These are phyloP conservation scores for Chalciporus piperatus DNA, from an alignment of 768 basidiomycete species.

Conservation along the genomic window DNA sequence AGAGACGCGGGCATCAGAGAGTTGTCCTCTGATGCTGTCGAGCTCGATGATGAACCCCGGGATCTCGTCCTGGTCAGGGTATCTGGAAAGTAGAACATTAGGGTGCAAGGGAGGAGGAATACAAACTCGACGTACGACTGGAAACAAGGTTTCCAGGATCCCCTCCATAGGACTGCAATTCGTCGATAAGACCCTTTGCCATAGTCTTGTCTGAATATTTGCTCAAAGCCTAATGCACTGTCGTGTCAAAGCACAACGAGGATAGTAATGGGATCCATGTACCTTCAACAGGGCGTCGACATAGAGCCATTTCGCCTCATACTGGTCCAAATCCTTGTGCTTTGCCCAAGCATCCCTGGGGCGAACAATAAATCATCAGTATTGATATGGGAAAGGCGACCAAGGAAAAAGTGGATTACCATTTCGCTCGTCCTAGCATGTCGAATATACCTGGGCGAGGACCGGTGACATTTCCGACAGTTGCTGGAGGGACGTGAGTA, in stretches of 20 bases:
- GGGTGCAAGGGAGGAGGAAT: background rate
- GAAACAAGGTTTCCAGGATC: slow-evolving; percentile 62
- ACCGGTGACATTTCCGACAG: slow-evolving; percentile 80
- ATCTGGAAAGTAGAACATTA: slow-evolving; percentile 18
- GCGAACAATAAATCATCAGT: background rate
- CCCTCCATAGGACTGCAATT: slow-evolving; percentile 74
- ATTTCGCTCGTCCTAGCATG: slow-evolving; percentile 90
- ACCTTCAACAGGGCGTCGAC: slow-evolving; percentile 87
- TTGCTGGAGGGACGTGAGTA: slow-evolving; percentile 49
- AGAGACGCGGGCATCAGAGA: slow-evolving; percentile 16
- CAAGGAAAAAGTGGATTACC: slow-evolving; percentile 44
- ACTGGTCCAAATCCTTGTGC: slow-evolving; percentile 74
- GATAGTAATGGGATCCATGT: slow-evolving; percentile 8
- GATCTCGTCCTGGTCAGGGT: slow-evolving; percentile 43
- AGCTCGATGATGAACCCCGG: slow-evolving; percentile 59
- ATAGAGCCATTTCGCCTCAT: slow-evolving; percentile 86
- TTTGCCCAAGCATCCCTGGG: slow-evolving; percentile 94
- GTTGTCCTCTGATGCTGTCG: slow-evolving; percentile 49
- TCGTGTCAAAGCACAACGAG: slow-evolving; percentile 1
- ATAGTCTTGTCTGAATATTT: slow-evolving; percentile 83
- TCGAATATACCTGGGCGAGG: slow-evolving; percentile 86
- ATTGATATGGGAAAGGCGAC: slow-evolving; percentile 4
- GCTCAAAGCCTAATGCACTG: slow-evolving; percentile 55
- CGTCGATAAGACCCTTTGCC: slow-evolving; percentile 70
- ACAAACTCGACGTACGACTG: slow-evolving; percentile 48